Evolutionary conservation across 2,329 filamentous ascomycete species (phyloP).

Genomic region (Beauveria pseudobassiana): DNA sequence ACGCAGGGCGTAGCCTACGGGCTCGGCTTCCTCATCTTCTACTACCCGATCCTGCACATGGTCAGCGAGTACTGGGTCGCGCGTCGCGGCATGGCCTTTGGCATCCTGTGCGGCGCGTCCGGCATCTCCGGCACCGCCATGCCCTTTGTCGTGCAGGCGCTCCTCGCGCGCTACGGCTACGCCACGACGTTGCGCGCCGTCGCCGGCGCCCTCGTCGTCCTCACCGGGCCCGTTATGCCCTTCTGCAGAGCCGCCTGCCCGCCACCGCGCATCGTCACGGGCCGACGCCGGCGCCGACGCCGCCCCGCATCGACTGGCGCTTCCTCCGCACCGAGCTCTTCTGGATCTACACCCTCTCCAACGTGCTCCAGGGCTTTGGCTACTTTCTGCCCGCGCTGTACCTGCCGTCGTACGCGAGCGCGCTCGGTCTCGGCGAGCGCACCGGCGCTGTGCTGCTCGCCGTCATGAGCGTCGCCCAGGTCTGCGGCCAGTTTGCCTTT

Average conservation of each 20-base stretch:
- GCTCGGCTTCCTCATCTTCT: constrained; percentile 30
- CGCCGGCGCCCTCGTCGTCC: constrained; percentile 25
- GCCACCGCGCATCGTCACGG: neutral
- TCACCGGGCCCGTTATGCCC: constrained; percentile 32
- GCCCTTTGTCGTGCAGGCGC: constrained; percentile 31
- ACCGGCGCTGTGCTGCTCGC: constrained; percentile 39
- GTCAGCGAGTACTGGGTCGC: constrained; percentile 32
- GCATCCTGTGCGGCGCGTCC: constrained; percentile 23
- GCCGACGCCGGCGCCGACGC: neutral
- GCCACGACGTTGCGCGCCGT: constrained; percentile 27
- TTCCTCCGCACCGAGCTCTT: constrained; percentile 40
- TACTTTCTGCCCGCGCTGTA: constrained; percentile 48
- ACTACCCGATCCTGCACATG: constrained; percentile 31
- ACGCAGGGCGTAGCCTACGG: constrained; percentile 34
- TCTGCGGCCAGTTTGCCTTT: constrained; percentile 41
- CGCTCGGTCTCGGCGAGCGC: constrained; percentile 27
- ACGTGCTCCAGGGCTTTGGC: constrained; percentile 42
- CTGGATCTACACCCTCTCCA: constrained; percentile 43
- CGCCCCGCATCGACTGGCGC: constrained; percentile 16
- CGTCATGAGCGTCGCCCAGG: constrained; percentile 41
- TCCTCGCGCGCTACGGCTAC: constrained; percentile 31
- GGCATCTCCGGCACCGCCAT: constrained; percentile 23
- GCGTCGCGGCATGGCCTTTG: constrained; percentile 31
- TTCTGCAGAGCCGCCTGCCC: constrained; percentile 26
- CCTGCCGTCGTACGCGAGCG: constrained; percentile 38